Base-by-base conservation (phyloP, 768 basidiomycete species). In the Leccinum barrowsii region DNA sequence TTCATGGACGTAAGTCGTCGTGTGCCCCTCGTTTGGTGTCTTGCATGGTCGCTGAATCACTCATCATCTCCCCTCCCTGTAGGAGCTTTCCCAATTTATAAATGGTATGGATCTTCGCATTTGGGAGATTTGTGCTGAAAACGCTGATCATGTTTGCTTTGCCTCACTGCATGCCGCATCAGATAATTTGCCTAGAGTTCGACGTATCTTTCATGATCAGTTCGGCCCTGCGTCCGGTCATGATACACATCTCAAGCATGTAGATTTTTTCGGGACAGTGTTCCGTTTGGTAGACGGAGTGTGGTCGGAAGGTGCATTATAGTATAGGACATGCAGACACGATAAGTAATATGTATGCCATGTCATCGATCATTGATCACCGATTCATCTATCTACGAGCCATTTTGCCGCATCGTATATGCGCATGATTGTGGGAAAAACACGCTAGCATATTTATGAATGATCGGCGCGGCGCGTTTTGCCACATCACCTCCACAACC, bases 261-360 rank as follows among this genome's bases (percentile, higher is more conserved):
- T 59, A 17, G 35, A 55, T 0, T 19, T 57, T 26, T 54, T 4
- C 3, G 55, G 53, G 13, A 19, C n/a, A 0, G 19, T 5, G 6
- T 6, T 61, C 7, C 21, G 8, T 51, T 40, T 54, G 26, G 55
- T 59, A n/a, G 51, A 61, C 15, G 57, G 58, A 12, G 30, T 53
- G 21, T 65, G 63, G 63, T 37, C 26, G 7, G 12, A 50, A 22
- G 32, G 7, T 4, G 7, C 37, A 24, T 24, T 4, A 37, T 37
- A 6, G 3, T 37, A 37, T 1, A 37, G 24, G 17, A 30, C 30
- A 30, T 30, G 30, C 30, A 10, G 30, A 32, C 30, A 5, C 30
- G 30, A 32, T 1, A 12, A 32, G 30, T 12, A 32, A 30, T 10
- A 30, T 30, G 30, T 11, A 30, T 11, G 30, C 10, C 30, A 30